These are phyloP conservation scores for Kingdonia uniflora DNA, from an alignment of 164 flowering plant genomes.

Conservation along the genomic window DNA sequence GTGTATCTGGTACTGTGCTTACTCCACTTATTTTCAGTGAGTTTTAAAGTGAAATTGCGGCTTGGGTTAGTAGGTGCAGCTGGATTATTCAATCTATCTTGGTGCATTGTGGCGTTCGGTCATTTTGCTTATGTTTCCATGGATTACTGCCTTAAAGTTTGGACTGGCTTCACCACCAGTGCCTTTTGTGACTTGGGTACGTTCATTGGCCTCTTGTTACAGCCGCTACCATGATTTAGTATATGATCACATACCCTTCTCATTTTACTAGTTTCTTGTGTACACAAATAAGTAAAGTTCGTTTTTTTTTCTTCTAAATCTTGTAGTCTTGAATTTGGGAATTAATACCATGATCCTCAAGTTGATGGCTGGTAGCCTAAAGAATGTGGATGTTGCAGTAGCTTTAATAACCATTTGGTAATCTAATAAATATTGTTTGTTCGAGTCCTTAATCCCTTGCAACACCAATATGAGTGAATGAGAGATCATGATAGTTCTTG, in stretches of 20 bases:
- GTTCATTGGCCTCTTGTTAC: slow-evolving; percentile 38
- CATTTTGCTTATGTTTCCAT: slow-evolving; percentile 22
- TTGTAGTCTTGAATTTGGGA: slow-evolving; percentile 38
- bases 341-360: slow-evolving; percentile 27
- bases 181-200: slow-evolving; percentile 51
- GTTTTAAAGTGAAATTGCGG: slow-evolving; percentile 25
- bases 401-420: slow-evolving; percentile 40
- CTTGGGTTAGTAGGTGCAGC: slow-evolving; percentile 41
- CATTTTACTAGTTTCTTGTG: neutral
- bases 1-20: slow-evolving; percentile 24
- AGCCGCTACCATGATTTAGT: slow-evolving; percentile 69
- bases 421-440: neutral
- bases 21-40: slow-evolving; percentile 28
- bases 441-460: slow-evolving; percentile 6
- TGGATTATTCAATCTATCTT: slow-evolving; percentile 29
- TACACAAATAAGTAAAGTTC: neutral
- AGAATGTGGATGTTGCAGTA: slow-evolving; percentile 31
- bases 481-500: slow-evolving; percentile 27
- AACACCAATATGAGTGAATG: slow-evolving; percentile 29
- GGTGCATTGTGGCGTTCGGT: slow-evolving; percentile 46
- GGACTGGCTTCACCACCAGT: slow-evolving; percentile 43
- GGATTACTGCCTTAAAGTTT: slow-evolving; percentile 39
- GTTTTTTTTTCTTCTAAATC: neutral
- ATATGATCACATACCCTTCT: slow-evolving; percentile 1
- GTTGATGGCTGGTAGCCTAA: slow-evolving; percentile 30